These are phyloP conservation scores for Abrus pulchellus DNA, from an alignment of 306 rosid species.

Conservation along the genomic window DNA sequence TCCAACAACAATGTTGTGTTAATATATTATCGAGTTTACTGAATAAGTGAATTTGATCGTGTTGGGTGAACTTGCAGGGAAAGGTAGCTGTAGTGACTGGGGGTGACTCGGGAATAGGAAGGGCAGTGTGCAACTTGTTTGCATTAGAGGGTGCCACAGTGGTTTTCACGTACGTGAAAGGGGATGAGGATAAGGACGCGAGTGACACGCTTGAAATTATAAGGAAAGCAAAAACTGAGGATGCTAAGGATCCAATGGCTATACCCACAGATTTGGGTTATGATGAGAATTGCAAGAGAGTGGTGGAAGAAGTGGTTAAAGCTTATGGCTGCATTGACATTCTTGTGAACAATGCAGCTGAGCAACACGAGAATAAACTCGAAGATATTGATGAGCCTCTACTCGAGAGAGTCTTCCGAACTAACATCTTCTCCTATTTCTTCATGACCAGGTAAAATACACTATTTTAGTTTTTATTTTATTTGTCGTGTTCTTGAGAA, in stretches of 20 bases:
- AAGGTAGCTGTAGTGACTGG: constrained; percentile 81
- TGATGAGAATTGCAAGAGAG: constrained; percentile 75
- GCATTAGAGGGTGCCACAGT: constrained; percentile 85
- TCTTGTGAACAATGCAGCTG: constrained; percentile 81
- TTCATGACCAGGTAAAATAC: constrained; percentile 58
- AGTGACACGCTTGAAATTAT: constrained; percentile 64
- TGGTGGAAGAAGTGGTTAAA: constrained; percentile 61
- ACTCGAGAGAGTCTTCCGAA: constrained; percentile 78
- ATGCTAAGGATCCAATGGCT: constrained; percentile 75
- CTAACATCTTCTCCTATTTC: constrained; percentile 78
- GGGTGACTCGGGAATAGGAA: constrained; percentile 87
- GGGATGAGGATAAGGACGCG: constrained; percentile 77
- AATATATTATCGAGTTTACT: no score
- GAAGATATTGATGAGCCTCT: constrained; percentile 73
- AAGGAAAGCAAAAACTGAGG: constrained; percentile 58
- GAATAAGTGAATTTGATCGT: no score
- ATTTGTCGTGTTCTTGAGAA: no score
- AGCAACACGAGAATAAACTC: constrained; percentile 63
- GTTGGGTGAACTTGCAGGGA: constrained; percentile 51
- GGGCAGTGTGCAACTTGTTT: constrained; percentile 73
- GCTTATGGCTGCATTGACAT: constrained; percentile 72
- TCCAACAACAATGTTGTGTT: no score
- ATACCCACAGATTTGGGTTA: constrained; percentile 76
- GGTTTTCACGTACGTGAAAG: constrained; percentile 80
- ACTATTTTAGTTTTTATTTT: no score